These are phyloP conservation scores for Penicillium canescens DNA, from an alignment of 495 filamentous ascomycete genomes.

Conservation along the genomic window DNA sequence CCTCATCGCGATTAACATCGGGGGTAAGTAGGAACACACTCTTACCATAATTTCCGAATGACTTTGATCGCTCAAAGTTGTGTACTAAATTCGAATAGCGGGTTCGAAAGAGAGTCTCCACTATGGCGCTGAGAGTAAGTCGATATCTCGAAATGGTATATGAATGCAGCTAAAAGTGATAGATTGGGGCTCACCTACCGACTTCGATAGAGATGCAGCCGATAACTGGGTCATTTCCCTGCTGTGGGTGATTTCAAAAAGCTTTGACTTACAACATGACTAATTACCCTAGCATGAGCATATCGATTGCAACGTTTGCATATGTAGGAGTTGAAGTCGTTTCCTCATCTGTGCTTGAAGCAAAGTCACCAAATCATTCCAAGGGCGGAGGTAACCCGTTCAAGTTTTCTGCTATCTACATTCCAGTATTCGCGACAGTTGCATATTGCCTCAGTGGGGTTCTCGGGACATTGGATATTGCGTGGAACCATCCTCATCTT, in stretches of 20 bases:
- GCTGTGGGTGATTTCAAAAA: slow-evolving; percentile 26
- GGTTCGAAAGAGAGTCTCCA: not conserved
- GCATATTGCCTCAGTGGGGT: slow-evolving; percentile 14
- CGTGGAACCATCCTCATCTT: slow-evolving; percentile 36
- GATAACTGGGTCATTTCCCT: slow-evolving; percentile 29
- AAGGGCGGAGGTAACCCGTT: slow-evolving; percentile 18
- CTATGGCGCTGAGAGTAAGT: slow-evolving; percentile 22
- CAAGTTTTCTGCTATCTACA: slow-evolving; percentile 32
- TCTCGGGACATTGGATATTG: slow-evolving; percentile 38
- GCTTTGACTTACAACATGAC: not conserved
- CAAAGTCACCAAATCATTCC: slow-evolving; percentile 10
- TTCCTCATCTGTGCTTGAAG: slow-evolving; percentile 49
- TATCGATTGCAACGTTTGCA: slow-evolving; percentile 45
- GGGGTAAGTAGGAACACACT: slow-evolving; percentile 7
- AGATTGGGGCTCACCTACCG: slow-evolving; percentile 6
- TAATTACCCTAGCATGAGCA: slow-evolving; percentile 26
- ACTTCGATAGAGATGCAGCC: slow-evolving; percentile 27
- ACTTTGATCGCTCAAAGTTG: no score
- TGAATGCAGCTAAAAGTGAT: not conserved
- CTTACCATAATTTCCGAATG: no score
- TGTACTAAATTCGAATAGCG: slow-evolving; percentile 1
- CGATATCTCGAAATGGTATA: not conserved
- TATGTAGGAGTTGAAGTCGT: slow-evolving; percentile 48
- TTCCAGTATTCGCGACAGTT: slow-evolving; percentile 24
- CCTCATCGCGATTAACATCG: slow-evolving; percentile 26